Base-by-base conservation (phyloP, 768 basidiomycete species). In the Amylocystis lapponica region DNA sequence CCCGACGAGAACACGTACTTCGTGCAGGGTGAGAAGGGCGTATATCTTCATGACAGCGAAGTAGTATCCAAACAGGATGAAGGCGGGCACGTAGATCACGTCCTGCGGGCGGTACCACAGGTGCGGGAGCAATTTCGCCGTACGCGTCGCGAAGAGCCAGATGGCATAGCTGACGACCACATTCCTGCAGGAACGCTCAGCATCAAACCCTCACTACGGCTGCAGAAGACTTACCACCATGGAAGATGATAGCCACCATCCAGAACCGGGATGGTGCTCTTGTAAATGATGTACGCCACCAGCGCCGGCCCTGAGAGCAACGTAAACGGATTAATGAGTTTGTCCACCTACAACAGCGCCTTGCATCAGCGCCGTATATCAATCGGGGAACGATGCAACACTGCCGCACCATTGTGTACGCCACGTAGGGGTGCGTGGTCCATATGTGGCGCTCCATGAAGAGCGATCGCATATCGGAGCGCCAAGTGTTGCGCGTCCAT, bases 41-140 rank as follows among this genome's bases (percentile, higher is more conserved):
- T 95, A 95, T 34, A 95, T 51, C 66, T 94, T 95, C 91, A 97
- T 95, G 54, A 95, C 67, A 14, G 90, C 83, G 58, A 95, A 95
- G 66, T 94, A 94, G 60, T 95, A 95, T 20, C 91, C 91, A 59
- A 95, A 94, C 4, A 83, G 59, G 57, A 95, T 75, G 67, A 78
- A 81, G 7, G 74, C 76, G 19, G 78, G 78, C 6, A 81, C 72
- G 56, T 78, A 68, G 53, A 81, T 70, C 48, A 79, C 67, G 49
- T 81, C 72, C 41, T 72, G 66, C n/a, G 78, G 78, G 21, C 72
- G 63, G 43, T 71, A 56, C 76, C 76, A 79, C 5, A 81, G 58
- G 58, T 81, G 78, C 3, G 78, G 78, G 2, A 77, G 61, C 3
- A 81, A 79, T 65, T 95, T 95, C 54, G 79, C 76, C 20, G 84